A percentile compares a stretch with the other conserved stretches of the same genome.
Evolutionary conservation across 2,329 filamentous ascomycete genomes (phyloP).

Genomic region (Geoglossum cookeanum): DNA sequence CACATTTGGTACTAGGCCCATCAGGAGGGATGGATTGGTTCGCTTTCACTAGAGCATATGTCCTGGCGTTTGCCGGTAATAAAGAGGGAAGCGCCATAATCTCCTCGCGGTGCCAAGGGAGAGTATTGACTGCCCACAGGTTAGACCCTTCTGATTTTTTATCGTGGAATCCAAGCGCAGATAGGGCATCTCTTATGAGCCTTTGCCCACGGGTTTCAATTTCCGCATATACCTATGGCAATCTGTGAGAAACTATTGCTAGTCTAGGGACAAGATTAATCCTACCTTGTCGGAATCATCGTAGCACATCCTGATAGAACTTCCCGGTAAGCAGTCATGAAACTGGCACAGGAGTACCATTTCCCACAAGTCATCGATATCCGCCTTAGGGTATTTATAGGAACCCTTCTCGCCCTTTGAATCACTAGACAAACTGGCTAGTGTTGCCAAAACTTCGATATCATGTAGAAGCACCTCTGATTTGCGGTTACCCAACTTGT

Average conservation of each 20-base stretch:
- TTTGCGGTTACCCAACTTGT: conserved; percentile 84
- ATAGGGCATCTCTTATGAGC: conserved; percentile 49
- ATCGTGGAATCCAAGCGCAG: conserved; percentile 43
- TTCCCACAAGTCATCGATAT: conserved; percentile 97
- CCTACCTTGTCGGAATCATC: conserved; percentile 66
- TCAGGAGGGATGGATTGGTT: neutral
- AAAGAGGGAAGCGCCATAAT: conserved; percentile 41
- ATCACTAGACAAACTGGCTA: conserved; percentile 55
- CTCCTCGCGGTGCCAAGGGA: conserved; percentile 68
- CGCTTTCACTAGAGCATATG: neutral
- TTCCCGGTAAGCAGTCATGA: conserved; percentile 90
- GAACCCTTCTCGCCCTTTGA: conserved; percentile 17
- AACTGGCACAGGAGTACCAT: conserved; percentile 82
- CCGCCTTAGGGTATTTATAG: conserved; percentile 82
- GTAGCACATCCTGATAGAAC: conserved; percentile 94
- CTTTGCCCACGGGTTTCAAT: conserved; percentile 61
- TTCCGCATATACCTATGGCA: conserved; percentile 48
- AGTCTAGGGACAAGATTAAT: neutral
- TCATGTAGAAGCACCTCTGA: conserved; percentile 73
- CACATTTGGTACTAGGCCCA: conserved; percentile 1
- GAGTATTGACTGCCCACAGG: conserved; percentile 57
- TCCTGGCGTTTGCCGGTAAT: neutral
- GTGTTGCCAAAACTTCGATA: conserved; percentile 69
- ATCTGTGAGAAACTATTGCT: neutral
- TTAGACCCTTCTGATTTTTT: conserved; percentile 24